Evolutionary conservation across 2,329 filamentous ascomycete species (phyloP).

Genomic region (Verticillium longisporum): DNA sequence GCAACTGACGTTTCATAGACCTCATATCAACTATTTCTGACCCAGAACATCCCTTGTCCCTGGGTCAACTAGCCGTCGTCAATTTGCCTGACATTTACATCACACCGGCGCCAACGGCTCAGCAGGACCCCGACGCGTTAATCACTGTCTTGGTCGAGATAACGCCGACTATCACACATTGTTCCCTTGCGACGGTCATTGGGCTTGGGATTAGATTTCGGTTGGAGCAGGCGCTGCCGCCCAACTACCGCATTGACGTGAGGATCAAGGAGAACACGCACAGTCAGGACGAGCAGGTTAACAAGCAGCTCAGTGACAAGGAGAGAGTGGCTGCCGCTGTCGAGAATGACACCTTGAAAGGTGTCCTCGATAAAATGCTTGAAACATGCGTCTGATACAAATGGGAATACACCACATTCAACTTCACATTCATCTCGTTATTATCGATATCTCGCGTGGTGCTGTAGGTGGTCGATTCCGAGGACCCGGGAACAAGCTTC

Average conservation of each 20-base stretch:
- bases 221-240: constrained; percentile 82
- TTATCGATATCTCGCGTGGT: neutral
- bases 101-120: constrained; percentile 54
- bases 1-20: constrained; percentile 49
- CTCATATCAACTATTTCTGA: constrained; percentile 92
- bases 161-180: constrained; percentile 95
- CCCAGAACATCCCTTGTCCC: constrained; percentile 89
- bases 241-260: constrained; percentile 87
- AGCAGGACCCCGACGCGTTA: constrained; percentile 46
- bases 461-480: no score
- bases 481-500: no score
- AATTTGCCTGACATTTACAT: constrained; percentile 93
- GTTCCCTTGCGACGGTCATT: constrained; percentile 92
- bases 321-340: constrained; percentile 91
- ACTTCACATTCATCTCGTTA: neutral
- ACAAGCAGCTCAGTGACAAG: constrained; percentile 94
- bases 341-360: constrained; percentile 86
- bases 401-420: neutral
- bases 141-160: constrained; percentile 79
- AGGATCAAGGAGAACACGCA: constrained; percentile 96
- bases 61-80: constrained; percentile 89
- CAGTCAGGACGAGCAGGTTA: constrained; percentile 88
- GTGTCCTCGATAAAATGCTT: constrained; percentile 88
- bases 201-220: constrained; percentile 88
- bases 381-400: constrained; percentile 62